Conservation (phyloP, 176 grass and related monocot genomes). For the Oryza meyeriana region DNA sequence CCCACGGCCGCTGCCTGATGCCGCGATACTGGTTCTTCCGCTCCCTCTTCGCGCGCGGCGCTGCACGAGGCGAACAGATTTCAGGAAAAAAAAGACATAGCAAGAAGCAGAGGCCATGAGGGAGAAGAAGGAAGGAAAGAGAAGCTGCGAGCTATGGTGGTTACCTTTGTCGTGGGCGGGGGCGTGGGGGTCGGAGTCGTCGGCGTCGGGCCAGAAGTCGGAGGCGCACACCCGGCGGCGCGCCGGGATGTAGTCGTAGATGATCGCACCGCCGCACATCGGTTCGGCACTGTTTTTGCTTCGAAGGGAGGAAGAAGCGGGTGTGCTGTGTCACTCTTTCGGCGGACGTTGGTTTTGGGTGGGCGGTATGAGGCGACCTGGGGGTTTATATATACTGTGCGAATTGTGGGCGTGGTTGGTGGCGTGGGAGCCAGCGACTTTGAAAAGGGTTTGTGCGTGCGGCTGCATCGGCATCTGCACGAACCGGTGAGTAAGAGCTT, state of each 20-base stretch:
- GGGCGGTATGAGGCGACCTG: neutral
- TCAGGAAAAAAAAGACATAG: neutral
- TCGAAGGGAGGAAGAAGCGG: neutral
- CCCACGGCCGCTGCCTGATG: slow-evolving; percentile 79
- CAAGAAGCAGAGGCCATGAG: neutral
- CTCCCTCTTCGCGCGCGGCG: slow-evolving; percentile 43
- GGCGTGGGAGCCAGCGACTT: neutral
- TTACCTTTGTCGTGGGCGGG: slow-evolving; percentile 40
- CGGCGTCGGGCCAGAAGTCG: slow-evolving; percentile 59
- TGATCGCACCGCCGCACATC: slow-evolving; percentile 94
- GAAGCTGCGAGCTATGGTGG: neutral
- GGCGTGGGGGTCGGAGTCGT: slow-evolving; percentile 14
- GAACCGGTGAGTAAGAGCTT: too few species aligned
- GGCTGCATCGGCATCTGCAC: neutral
- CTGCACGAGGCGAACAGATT: neutral
- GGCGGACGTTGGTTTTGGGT: slow-evolving; percentile 24
- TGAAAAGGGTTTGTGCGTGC: neutral
- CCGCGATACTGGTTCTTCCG: slow-evolving; percentile 83
- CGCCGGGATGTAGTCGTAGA: slow-evolving; percentile 76
- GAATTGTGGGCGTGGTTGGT: slow-evolving; percentile 13
- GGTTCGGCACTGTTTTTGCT: neutral
- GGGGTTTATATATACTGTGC: slow-evolving; percentile 7
- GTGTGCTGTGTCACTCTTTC: neutral
- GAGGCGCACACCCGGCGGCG: slow-evolving; percentile 22
- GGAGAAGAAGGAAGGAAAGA: neutral